Base-by-base conservation (phyloP, 805 yeast genomes). In the Wickerhamiella lipophila region DNA sequence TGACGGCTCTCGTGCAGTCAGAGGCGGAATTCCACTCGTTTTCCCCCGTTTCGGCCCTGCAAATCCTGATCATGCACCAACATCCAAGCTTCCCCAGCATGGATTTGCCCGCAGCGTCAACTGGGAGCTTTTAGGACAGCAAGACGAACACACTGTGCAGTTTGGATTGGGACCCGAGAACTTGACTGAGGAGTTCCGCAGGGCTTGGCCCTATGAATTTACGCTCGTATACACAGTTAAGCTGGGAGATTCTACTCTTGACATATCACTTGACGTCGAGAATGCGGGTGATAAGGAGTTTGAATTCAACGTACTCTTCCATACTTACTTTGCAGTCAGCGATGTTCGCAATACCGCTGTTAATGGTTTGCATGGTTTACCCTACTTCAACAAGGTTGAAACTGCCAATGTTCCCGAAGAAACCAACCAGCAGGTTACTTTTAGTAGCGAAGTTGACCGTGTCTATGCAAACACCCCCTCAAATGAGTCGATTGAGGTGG, bases 11-110 rank as follows among this genome's bases (percentile, higher is more conserved):
- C 83, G 82, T 61, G 94, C 98, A 1, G 96, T 92, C 16, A 77
- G 98, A 64, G 98, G 98, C 55, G 98, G 98, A 46, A 84, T 92
- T 47, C 98, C 98, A 11, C 69, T 92, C 21, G 97, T 89, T 7
- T 92, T 92, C 73, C 98, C 98, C 2, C 84, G 70, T 8, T 68
- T 68, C 58, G 97, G 98, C 52, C 87, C 78, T 56, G 39, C 60
- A 3, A 43, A n/a, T 12, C 58, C 57, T 19, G 47, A 51, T 16
- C 61, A 58, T 43, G 52, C 59, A 1, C 70, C 72, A 27, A 71
- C 74, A 6, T 72, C 69, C 49, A 64, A 73, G 30, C 74, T 92
- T 55, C 96, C 96, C 16, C 97, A 92, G 68, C 98, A 92, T 63
- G 98, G 98, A 1, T 83, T 92, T 68, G 98, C 95, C 16, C 75